Evolutionary conservation across 2,329 filamentous ascomycete species (phyloP).

Genomic region (Chrysosporium keratinophilum): DNA sequence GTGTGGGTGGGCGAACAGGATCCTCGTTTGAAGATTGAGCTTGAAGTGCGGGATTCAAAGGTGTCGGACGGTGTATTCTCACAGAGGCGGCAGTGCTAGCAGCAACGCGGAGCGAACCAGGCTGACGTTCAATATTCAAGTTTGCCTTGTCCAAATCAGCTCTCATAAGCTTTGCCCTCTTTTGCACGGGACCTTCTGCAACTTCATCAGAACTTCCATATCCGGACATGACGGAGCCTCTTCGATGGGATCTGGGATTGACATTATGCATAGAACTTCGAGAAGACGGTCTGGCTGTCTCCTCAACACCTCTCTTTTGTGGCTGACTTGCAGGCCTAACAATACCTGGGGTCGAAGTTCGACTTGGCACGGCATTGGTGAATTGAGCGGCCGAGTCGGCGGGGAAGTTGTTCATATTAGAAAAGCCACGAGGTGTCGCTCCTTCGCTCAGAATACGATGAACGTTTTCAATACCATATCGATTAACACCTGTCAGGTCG

Average conservation of each 20-base stretch:
- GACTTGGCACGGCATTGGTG: constrained; percentile 26
- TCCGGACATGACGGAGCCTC: constrained; percentile 41
- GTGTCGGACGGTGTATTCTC: constrained; percentile 67
- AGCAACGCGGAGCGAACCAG: constrained; percentile 75
- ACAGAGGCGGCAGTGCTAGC: constrained; percentile 84
- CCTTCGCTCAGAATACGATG: constrained; percentile 38
- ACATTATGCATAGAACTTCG: constrained; percentile 45
- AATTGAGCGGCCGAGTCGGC: constrained; percentile 34
- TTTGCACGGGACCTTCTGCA: constrained; percentile 52
- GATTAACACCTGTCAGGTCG: constrained; percentile 29
- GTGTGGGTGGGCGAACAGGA: constrained; percentile 39
- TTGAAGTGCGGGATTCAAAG: constrained; percentile 32
- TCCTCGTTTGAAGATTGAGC: constrained; percentile 30
- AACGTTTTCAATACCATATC: constrained; percentile 36
- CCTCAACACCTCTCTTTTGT: constrained; percentile 26
- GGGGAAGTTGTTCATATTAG: constrained; percentile 24
- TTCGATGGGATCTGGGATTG: constrained; percentile 21
- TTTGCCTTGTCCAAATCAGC: constrained; percentile 58
- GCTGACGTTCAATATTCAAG: constrained; percentile 57
- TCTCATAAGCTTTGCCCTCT: constrained; percentile 68
- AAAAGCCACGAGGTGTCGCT: constrained; percentile 34
- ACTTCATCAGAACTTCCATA: constrained; percentile 65
- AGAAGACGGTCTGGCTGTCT: constrained; percentile 50
- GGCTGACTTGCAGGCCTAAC: constrained; percentile 20
- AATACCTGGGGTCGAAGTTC: constrained; percentile 31